phyloP scores from a whole-genome alignment of 768 basidiomycete species.

The Pholiota conissans region DNA sequence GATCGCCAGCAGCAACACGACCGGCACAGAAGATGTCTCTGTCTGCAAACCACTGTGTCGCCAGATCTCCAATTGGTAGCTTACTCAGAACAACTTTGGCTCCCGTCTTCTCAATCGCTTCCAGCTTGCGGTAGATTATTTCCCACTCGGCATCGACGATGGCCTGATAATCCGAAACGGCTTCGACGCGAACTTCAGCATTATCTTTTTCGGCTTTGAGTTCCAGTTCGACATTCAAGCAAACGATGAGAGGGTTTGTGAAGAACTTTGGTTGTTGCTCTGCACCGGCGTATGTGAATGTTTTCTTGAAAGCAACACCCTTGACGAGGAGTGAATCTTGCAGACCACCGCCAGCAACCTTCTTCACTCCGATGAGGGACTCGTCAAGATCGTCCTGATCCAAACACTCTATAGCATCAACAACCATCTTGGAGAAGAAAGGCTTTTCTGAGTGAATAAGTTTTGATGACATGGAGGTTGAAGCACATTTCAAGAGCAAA shows the following conservation, averaged over 20 bases:
- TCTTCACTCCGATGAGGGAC: constrained; percentile 95
- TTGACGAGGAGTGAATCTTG: constrained; percentile 89
- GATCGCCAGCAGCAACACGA: constrained; percentile 85
- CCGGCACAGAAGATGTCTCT: constrained; percentile 99
- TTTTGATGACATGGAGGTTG: constrained; percentile 99
- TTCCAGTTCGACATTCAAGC: constrained; percentile 96
- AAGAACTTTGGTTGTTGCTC: constrained; percentile 98
- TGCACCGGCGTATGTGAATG: constrained; percentile 98
- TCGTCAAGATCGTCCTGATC: constrained; percentile 95
- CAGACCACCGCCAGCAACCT: constrained; percentile 96
- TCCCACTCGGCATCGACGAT: constrained; percentile 99
- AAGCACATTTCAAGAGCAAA: constrained; percentile 92
- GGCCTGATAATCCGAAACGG: constrained; percentile 97
- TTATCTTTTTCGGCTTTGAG: constrained; percentile 99
- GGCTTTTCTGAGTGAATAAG: constrained; percentile 98
- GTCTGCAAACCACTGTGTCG: constrained; percentile 99
- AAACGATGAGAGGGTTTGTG: constrained; percentile 83
- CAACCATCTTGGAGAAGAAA: constrained; percentile 98
- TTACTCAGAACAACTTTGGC: constrained; percentile 98
- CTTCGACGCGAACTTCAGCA: constrained; percentile 95
- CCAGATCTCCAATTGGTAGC: constrained; percentile 96
- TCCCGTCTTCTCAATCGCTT: constrained; percentile 93
- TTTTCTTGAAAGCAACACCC: constrained; percentile 99
- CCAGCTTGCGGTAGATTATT: constrained; percentile 96
- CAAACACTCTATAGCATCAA: constrained; percentile 90